Conservation (phyloP, 129 eudicot species). For the Chrysanthemum seticuspe region DNA sequence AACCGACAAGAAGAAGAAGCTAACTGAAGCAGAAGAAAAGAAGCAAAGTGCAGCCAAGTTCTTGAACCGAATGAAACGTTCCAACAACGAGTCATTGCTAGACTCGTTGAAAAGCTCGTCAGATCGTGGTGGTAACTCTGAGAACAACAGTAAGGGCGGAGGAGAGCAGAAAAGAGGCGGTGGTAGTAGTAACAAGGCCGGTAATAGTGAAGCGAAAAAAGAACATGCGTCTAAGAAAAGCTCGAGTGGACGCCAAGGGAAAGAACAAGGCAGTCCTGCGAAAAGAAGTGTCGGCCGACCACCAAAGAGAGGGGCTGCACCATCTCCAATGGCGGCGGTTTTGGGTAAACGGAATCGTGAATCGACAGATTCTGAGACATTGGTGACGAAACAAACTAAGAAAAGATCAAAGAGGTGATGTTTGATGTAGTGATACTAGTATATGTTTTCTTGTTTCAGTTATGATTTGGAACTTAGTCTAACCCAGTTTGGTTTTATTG, state of each 20-base stretch:
- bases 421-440: conserved; percentile 23
- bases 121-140: conserved; percentile 32
- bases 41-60: conserved; percentile 59
- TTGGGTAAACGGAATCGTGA: conserved; percentile 53
- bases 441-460: conserved; percentile 26
- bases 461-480: conserved; percentile 30
- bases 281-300: conserved; percentile 62
- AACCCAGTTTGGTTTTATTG: conserved; percentile 28
- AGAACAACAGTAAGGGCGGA: conserved; percentile 28
- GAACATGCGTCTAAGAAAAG: conserved; percentile 35
- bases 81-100: conserved; percentile 36
- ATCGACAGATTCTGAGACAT: conserved; percentile 34
- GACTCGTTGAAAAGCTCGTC: conserved; percentile 43
- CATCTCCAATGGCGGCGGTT: conserved; percentile 26
- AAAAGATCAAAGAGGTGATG: conserved; percentile 58
- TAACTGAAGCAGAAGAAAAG: conserved; percentile 39
- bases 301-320: conserved; percentile 68
- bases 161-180: conserved; percentile 41
- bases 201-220: conserved; percentile 41
- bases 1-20: conserved; percentile 42
- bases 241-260: conserved; percentile 32
- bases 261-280: conserved; percentile 50
- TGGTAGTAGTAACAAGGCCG: conserved; percentile 16
- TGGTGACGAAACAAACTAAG: conserved; percentile 52
- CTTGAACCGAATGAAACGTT: conserved; percentile 50